A percentile compares a stretch with the other conserved stretches of the same genome.
phyloP scores from a whole-genome alignment of 257 asterid genomes.

The Schizonepeta tenuifolia region DNA sequence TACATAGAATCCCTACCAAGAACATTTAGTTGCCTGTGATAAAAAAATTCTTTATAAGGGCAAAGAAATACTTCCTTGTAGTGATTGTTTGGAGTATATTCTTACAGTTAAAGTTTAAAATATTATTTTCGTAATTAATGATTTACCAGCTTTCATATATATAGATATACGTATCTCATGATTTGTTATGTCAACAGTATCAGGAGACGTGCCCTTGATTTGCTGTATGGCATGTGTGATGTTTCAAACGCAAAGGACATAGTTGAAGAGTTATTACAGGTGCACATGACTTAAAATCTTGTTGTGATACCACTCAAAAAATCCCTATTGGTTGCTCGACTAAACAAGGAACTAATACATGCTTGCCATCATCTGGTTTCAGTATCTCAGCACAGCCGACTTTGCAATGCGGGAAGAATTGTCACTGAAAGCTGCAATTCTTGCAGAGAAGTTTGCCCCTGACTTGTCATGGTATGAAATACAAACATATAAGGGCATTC shows the following conservation, averaged over 20 bases:
- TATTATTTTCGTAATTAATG: not conserved
- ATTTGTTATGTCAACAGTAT: conserved; percentile 55
- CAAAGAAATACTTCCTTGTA: not conserved
- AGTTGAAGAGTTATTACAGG: conserved; percentile 96
- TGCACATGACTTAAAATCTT: conserved; percentile 33
- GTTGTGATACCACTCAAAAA: conserved; percentile 29
- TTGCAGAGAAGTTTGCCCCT: conserved; percentile 96
- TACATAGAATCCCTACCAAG: not conserved
- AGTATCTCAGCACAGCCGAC: conserved; percentile 90
- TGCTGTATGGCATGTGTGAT: conserved; percentile 98
- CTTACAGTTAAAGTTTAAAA: not conserved
- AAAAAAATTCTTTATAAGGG: not conserved
- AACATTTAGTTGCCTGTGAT: not conserved
- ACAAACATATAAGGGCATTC: conserved; percentile 8
- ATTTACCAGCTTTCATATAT: conserved; percentile 4
- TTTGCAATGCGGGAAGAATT: conserved; percentile 61
- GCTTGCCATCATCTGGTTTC: conserved; percentile 39
- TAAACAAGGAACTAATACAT: conserved; percentile 20
- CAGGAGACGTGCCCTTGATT: conserved; percentile 95
- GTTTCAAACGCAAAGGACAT: conserved; percentile 97
- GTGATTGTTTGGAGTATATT: not conserved
- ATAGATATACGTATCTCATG: conserved; percentile 26
- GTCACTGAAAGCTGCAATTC: conserved; percentile 89
- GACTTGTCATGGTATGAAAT: conserved; percentile 86
- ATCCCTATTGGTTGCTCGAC: conserved; percentile 28